phyloP scores from a whole-genome alignment of 805 yeast species.

The Ogataea thermomethanolica region DNA sequence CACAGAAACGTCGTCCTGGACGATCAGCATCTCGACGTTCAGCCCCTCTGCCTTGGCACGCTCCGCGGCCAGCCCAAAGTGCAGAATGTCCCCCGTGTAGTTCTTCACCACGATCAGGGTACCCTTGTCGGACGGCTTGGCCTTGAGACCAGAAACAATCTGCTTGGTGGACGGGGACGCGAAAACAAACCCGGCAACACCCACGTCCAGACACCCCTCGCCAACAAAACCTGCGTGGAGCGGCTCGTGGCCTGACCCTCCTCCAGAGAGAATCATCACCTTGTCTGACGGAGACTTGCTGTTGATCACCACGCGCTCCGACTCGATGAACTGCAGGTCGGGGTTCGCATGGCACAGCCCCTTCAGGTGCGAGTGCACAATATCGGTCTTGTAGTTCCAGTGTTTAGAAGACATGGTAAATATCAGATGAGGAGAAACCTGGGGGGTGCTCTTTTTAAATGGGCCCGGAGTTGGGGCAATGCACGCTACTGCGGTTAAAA shows the following conservation, averaged over 20 bases:
- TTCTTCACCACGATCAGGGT: conserved; percentile 80
- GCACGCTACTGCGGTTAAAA: not conserved
- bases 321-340: conserved; percentile 46
- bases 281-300: conserved; percentile 39
- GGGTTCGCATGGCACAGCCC: conserved; percentile 58
- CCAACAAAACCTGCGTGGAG: conserved; percentile 92
- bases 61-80: conserved; percentile 89
- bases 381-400: conserved; percentile 47
- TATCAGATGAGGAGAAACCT: not conserved
- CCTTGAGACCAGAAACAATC: conserved; percentile 66
- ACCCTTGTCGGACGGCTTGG: conserved; percentile 54
- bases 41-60: conserved; percentile 77
- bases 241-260: conserved; percentile 97
- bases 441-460: not conserved
- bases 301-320: conserved; percentile 53
- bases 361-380: conserved; percentile 46
- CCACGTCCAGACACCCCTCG: conserved; percentile 74
- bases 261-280: conserved; percentile 79
- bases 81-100: conserved; percentile 91
- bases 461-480: not conserved
- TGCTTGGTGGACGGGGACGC: conserved; percentile 90
- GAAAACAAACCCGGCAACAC: conserved; percentile 87
- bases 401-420: conserved; percentile 33
- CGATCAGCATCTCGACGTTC: conserved; percentile 67
- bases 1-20: conserved; percentile 92